Conservation (phyloP, 2,329 filamentous ascomycete genomes). For the Fusarium humuli region DNA sequence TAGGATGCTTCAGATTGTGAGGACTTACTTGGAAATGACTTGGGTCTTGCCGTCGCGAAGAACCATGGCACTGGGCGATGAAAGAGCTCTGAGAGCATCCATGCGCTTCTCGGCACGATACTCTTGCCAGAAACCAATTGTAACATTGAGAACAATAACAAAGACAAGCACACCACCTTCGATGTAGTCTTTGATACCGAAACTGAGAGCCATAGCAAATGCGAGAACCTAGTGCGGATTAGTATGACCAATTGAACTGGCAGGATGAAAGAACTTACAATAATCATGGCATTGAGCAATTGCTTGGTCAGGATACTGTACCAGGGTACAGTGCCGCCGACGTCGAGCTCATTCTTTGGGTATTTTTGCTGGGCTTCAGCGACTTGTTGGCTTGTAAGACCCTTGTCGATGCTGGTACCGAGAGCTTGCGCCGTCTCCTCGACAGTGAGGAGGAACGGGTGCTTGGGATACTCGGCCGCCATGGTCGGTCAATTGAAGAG, state of each 20-base stretch:
- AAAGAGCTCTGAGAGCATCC: constrained; percentile 71
- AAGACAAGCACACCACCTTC: constrained; percentile 75
- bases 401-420: constrained; percentile 73
- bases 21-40: constrained; percentile 67
- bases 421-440: constrained; percentile 72
- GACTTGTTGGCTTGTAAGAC: constrained; percentile 71
- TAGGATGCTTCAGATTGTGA: background rate
- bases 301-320: constrained; percentile 79
- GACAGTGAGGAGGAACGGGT: constrained; percentile 71
- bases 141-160: constrained; percentile 76
- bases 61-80: constrained; percentile 72
- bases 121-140: constrained; percentile 75
- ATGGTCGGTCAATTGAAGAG: constrained; percentile 47
- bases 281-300: constrained; percentile 81
- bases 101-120: constrained; percentile 74
- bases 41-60: constrained; percentile 69
- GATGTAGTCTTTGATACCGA: constrained; percentile 74
- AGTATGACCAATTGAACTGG: background rate
- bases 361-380: constrained; percentile 68
- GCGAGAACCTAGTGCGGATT: constrained; percentile 71
- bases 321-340: constrained; percentile 75
- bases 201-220: constrained; percentile 80
- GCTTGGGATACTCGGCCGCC: constrained; percentile 63
- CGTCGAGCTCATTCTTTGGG: constrained; percentile 77
- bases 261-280: constrained; percentile 59